These are phyloP conservation scores for Hypoxylon cercidicola DNA, from an alignment of 495 filamentous ascomycete genomes.

Conservation along the genomic window DNA sequence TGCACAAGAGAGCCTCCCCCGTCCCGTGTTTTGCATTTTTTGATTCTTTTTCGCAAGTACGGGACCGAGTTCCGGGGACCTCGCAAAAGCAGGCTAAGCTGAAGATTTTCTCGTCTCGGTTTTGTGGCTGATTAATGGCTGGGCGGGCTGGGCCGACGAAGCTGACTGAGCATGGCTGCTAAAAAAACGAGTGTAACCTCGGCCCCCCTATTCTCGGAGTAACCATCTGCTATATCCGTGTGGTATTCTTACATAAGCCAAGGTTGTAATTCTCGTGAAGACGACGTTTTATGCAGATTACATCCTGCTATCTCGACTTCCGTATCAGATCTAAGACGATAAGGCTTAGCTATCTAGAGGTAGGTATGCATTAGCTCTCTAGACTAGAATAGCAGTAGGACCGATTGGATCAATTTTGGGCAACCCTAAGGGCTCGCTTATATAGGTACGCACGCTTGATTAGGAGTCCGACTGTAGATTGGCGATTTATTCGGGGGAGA, in stretches of 20 bases:
- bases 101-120: background rate
- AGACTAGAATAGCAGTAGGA: slow-evolving; percentile 10
- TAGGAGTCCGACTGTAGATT: slow-evolving; percentile 3
- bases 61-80: background rate
- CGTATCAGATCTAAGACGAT: background rate
- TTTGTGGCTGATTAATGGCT: background rate
- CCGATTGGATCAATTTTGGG: slow-evolving; percentile 23
- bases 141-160: background rate
- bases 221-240: background rate
- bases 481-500: background rate
- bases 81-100: background rate
- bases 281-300: background rate
- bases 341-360: background rate
- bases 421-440: background rate
- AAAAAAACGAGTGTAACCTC: slow-evolving; percentile 1
- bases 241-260: background rate
- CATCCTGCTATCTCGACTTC: background rate
- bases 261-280: background rate
- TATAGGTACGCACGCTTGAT: slow-evolving; percentile 5
- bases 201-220: background rate
- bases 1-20: background rate
- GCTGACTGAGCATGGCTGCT: background rate
- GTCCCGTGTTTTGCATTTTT: background rate
- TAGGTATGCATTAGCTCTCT: slow-evolving; percentile 4
- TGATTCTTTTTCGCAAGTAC: no score